These are phyloP conservation scores for Pisolithus tinctorius DNA, from an alignment of 768 basidiomycete genomes.

Conservation along the genomic window DNA sequence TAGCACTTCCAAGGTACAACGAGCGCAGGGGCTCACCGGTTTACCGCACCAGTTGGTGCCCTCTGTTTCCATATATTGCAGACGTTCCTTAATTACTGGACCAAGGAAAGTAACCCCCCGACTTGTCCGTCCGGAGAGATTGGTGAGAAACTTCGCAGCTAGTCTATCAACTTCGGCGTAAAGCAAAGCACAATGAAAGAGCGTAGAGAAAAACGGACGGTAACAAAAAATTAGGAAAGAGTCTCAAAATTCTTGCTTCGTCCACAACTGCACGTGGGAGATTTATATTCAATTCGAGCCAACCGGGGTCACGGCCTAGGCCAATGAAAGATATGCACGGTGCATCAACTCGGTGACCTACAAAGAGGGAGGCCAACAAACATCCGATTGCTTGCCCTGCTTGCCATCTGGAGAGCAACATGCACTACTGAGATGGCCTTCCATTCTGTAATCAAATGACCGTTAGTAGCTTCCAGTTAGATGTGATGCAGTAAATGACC, in stretches of 20 bases:
- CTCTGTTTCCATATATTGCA: neutral
- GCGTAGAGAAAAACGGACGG: neutral
- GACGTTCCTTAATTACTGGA: neutral
- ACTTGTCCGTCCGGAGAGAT: neutral
- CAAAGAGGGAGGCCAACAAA: neutral
- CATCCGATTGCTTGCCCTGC: neutral
- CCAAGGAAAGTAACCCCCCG: neutral
- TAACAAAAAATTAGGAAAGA: neutral
- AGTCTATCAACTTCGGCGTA: neutral
- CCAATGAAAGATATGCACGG: neutral
- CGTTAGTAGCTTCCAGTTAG: neutral
- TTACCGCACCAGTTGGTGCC: neutral
- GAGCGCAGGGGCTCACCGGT: neutral
- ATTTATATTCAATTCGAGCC: neutral
- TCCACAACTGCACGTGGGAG: neutral
- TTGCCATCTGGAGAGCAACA: neutral
- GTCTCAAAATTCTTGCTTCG: neutral
- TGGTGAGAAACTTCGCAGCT: neutral
- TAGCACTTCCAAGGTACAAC: neutral
- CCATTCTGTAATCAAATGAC: neutral
- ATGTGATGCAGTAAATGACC: neutral
- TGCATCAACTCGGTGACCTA: neutral
- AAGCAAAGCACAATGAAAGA: no score
- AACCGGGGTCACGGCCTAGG: neutral
- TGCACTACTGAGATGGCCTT: neutral